Evolutionary conservation across 495 filamentous ascomycete species (phyloP).

Genomic region (Aspergillus wentii): DNA sequence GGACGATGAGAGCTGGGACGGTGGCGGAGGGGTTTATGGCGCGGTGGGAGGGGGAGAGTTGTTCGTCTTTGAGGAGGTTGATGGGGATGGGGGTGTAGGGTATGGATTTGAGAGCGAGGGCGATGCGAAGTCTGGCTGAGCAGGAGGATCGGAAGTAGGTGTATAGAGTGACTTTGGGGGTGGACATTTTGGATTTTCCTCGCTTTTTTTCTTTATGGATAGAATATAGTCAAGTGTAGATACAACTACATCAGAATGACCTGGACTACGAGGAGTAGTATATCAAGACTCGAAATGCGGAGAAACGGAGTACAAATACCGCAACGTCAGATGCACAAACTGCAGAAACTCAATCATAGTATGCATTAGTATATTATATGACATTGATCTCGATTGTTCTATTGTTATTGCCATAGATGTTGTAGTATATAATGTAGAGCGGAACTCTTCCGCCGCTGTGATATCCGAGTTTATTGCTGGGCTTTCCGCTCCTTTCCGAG

Average conservation of each 20-base stretch:
- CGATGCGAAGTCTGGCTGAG: slow-evolving; percentile 50
- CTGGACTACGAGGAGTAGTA: not conserved
- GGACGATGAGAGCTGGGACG: slow-evolving; percentile 45
- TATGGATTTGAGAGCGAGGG: slow-evolving; percentile 41
- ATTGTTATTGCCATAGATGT: not conserved
- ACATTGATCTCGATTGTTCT: no score
- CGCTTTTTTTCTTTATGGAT: not conserved
- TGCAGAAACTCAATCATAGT: no score
- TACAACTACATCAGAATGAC: no score
- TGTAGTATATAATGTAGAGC: slow-evolving; percentile 1
- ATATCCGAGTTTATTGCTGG: slow-evolving; percentile 16
- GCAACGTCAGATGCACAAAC: not conserved
- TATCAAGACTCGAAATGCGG: not conserved
- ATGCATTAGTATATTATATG: no score
- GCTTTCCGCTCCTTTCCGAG: slow-evolving; percentile 22
- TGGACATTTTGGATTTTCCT: slow-evolving; percentile 17
- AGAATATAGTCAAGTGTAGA: no score
- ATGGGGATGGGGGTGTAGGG: slow-evolving; percentile 35
- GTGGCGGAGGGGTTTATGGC: slow-evolving; percentile 43
- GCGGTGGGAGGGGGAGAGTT: slow-evolving; percentile 25
- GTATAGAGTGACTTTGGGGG: slow-evolving; percentile 34
- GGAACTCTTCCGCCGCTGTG: slow-evolving; percentile 16
- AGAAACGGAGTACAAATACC: slow-evolving; percentile 2
- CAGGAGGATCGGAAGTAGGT: slow-evolving; percentile 54
- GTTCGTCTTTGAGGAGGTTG: slow-evolving; percentile 43